Base-by-base conservation (phyloP, 1,284 basidiomycete genomes). In the Trichosporon sp. region DNA sequence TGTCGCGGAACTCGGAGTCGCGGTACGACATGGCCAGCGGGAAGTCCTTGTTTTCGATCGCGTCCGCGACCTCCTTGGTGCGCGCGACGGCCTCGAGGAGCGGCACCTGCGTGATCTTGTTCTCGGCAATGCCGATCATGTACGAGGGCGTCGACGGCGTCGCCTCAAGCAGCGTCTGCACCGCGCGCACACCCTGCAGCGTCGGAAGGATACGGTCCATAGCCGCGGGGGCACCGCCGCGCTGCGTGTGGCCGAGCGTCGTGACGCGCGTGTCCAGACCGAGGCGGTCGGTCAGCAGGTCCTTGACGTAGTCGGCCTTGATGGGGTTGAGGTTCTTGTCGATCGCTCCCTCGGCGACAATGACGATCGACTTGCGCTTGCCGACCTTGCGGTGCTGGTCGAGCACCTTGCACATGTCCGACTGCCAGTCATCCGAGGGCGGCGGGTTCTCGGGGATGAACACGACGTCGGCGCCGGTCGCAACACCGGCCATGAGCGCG, bases 331-430 rank as follows among this genome's bases (percentile, higher is more conserved):
- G 88, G 75, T 93, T 87, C 68, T 87, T 86, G 83, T 98, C 96
- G 70, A 92, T 90, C 11, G 96, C 96, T 32, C 96, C 97, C 76
- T 99, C 96, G 2, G 97, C 96, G 48, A 99, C 91, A 75, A 99
- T 97, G 73, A 99, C 94, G 76, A 99, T 97, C 0, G 94, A 97
- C 86, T 97, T 98, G 78, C 96, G 90, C 86, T 99, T 99, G 54
- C 97, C 96, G 40, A 92, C 86, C 74, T 89, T 87, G 73, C 96
- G 91, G 84, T 98, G 96, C 92, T 96, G 87, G 64, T 91, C 88
- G 69, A 98, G 92, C 63, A 91, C 88, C n/a, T 88, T 88, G 83
- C 94, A 97, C 92, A 99, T 94, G 77, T 91, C 89, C 71, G 91
- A 89, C 78, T 96, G 92, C 96, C 96, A 99, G 68, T 91, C 88